Evolutionary conservation across 495 filamentous ascomycete species (phyloP), one percentile per base, ranked within the genome.

Genomic region (Xylaria cubensis): DNA sequence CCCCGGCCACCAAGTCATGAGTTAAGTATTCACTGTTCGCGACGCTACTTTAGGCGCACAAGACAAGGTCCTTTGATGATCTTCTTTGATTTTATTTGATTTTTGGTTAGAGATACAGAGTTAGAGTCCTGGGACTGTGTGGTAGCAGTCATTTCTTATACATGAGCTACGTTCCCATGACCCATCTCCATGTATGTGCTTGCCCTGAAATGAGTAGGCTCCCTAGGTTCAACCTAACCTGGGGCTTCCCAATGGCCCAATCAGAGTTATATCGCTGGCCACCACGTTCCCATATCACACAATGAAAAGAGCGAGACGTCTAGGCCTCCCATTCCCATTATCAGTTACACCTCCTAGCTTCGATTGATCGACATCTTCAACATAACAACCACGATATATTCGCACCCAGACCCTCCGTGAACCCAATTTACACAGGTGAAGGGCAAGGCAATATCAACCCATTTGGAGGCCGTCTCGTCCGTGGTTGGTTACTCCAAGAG

Each of bases 31-130:
- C 24, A 51, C 42, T 34, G 3, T 48, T 36, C 36, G 32, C 29
- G 29, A 36, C n/a, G 17, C 36, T 36, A 66, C 24, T 41, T 36
- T 9, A 7, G 17, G 19, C 4, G 17, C 17, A 36, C 9, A 21
- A 39, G 6, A 17, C 17, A 39, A 41, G 1, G 34, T 61, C n/a
- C 0, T 39, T 39, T n/a, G 7, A 19, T 69, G 41, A 46, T 69
- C 39, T 46, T 59, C n/a, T 59, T 61, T 36, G 41, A 36, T 34
- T 32, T 55, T 56, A 42, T 69, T 32, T 69, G 36, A 44, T 65
- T 70, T 39, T 64, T 71, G 41, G 62, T 62, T 71, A 71, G 51
- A 71, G 69, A 71, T 71, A 71, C 69, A 71, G 26, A 39, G 51
- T 26, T 48, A 48, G 24, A 71, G 59, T 29, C 39, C 36, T 13